These are phyloP conservation scores for Lactifluus hygrophoroides DNA, from an alignment of 768 basidiomycete species.

Conservation along the genomic window DNA sequence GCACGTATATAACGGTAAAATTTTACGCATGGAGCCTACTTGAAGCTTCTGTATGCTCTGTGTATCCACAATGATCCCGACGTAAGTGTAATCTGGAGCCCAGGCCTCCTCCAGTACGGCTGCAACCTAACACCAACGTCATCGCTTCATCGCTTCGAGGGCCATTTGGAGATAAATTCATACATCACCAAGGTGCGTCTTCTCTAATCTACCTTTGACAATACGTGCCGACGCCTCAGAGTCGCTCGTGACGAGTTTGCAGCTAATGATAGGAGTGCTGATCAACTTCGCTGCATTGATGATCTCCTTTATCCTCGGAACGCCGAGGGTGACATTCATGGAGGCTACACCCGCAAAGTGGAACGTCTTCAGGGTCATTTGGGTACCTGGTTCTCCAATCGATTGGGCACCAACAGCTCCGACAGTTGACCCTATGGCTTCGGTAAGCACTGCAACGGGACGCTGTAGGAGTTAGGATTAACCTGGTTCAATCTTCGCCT, in stretches of 20 bases:
- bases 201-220: conserved; percentile 93
- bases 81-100: conserved; percentile 87
- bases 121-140: conserved; percentile 51
- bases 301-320: conserved; percentile 99
- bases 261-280: conserved; percentile 97
- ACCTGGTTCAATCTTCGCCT: conserved; percentile 96
- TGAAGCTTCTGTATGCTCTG: conserved; percentile 86
- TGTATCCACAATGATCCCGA: conserved; percentile 86
- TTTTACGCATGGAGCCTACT: conserved; percentile 32
- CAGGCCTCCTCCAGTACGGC: conserved; percentile 93
- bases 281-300: conserved; percentile 98
- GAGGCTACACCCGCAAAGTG: conserved; percentile 99
- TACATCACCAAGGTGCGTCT: conserved; percentile 90
- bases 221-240: conserved; percentile 95
- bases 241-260: conserved; percentile 75
- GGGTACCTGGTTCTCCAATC: conserved; percentile 97
- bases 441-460: not conserved
- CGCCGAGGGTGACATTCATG: conserved; percentile 99
- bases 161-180: conserved; percentile 23
- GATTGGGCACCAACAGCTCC: conserved; percentile 98
- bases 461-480: conserved; percentile 4
- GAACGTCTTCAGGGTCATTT: conserved; percentile 99
- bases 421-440: conserved; percentile 78
- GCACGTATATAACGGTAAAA: not conserved
- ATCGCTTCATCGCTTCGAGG: not conserved